These are phyloP conservation scores for Pseudomassariella vexata DNA, from an alignment of 2,329 filamentous ascomycete species.

Conservation along the genomic window DNA sequence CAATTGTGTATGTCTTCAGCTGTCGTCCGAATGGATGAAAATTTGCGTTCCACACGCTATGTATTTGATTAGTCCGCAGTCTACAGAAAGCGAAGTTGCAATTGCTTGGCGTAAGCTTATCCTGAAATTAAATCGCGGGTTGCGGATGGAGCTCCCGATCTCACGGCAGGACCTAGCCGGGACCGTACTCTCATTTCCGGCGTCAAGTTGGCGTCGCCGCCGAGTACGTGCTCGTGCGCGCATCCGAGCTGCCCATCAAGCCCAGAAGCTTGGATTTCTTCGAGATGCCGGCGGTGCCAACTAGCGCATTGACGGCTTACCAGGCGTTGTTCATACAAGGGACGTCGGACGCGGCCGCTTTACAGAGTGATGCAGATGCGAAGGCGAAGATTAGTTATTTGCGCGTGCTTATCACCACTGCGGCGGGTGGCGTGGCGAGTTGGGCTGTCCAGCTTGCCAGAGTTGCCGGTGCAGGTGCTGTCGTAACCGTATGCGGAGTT, in stretches of 20 bases:
- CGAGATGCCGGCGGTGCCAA: constrained; percentile 29
- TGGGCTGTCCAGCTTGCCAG: constrained; percentile 1
- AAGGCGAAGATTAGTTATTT: neutral
- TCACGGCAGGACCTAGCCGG: constrained; percentile 32
- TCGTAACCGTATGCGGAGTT: neutral
- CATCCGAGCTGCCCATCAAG: constrained; percentile 25
- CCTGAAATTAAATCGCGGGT: no score
- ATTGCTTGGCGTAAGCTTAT: no score
- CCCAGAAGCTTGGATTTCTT: constrained; percentile 26
- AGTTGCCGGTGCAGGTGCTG: neutral
- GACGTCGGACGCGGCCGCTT: neutral
- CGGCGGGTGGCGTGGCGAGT: neutral
- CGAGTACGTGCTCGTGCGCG: constrained; percentile 23
- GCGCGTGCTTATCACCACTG: neutral
- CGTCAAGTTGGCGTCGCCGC: constrained; percentile 19
- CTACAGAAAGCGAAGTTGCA: no score
- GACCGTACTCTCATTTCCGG: constrained; percentile 24
- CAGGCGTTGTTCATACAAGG: constrained; percentile 28
- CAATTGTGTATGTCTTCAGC: no score
- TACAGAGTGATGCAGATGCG: neutral
- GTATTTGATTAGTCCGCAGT: no score
- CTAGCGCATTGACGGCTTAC: constrained; percentile 34
- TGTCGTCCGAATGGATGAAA: no score
- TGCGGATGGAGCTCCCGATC: constrained; percentile 16
- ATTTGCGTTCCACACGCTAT: no score